These are phyloP conservation scores for Aspergillus quadricinctus DNA, from an alignment of 2,329 filamentous ascomycete species.

Conservation along the genomic window DNA sequence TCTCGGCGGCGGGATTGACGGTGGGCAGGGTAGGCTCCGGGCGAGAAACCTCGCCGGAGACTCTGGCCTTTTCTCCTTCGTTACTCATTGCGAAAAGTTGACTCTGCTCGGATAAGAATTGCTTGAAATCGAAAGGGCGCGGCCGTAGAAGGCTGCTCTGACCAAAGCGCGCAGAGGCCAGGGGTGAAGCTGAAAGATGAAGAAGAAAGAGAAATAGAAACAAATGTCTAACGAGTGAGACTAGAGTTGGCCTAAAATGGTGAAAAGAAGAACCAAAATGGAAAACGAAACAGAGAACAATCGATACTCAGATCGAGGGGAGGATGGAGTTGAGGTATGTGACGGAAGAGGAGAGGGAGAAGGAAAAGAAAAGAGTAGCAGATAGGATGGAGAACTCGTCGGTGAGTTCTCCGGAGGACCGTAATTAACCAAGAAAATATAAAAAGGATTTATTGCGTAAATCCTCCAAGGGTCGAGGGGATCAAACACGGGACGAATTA, in stretches of 20 bases:
- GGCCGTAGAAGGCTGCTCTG: constrained; percentile 41
- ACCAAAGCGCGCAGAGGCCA: constrained; percentile 43
- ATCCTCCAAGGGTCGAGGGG: background rate
- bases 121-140: constrained; percentile 46
- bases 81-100: constrained; percentile 50
- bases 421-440: background rate
- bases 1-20: constrained; percentile 71
- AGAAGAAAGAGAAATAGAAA: constrained; percentile 14
- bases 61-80: constrained; percentile 75
- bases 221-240: constrained; percentile 20
- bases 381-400: background rate
- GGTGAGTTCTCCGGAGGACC: too few species aligned
- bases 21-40: constrained; percentile 63
- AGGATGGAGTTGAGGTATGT: constrained; percentile 5
- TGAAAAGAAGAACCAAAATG: constrained; percentile 4
- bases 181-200: constrained; percentile 23
- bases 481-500: background rate
- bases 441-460: background rate
- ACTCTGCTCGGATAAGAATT: constrained; percentile 42
- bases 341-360: background rate
- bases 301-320: background rate
- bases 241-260: constrained; percentile 20
- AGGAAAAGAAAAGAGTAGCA: constrained; percentile 1
- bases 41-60: constrained; percentile 64
- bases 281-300: constrained; percentile 1